Evolutionary conservation across 2,329 filamentous ascomycete species (phyloP).

Genomic region (Ascochyta viciae-villosae): DNA sequence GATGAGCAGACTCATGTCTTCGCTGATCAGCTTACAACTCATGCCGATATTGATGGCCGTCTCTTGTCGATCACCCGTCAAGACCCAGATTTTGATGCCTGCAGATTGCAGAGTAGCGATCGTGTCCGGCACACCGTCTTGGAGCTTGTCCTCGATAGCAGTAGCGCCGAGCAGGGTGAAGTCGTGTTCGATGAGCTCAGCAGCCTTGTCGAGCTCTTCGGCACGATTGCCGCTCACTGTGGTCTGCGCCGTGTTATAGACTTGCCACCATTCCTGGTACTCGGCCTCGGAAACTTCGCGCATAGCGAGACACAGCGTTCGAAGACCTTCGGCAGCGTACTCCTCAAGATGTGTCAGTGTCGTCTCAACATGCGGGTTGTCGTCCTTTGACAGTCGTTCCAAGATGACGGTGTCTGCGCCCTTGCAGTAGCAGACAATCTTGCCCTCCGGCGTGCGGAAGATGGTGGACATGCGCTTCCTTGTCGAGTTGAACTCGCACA

Average conservation of each 20-base stretch:
- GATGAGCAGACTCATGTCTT: slow-evolving; percentile 98
- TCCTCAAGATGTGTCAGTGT: slow-evolving; percentile 97
- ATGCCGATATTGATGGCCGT: slow-evolving; percentile 99
- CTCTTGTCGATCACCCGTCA: slow-evolving; percentile 97
- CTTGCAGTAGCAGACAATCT: slow-evolving; percentile 92
- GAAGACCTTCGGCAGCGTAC: slow-evolving; percentile 93
- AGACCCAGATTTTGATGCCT: slow-evolving; percentile 97
- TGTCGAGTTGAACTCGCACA: slow-evolving; percentile 99
- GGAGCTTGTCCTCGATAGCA: slow-evolving; percentile 94
- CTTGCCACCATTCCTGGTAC: slow-evolving; percentile 82
- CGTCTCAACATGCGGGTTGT: slow-evolving; percentile 80
- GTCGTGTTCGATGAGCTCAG: slow-evolving; percentile 92
- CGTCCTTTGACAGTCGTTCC: slow-evolving; percentile 83
- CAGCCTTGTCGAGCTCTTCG: slow-evolving; percentile 95
- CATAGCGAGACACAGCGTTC: slow-evolving; percentile 93
- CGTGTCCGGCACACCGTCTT: slow-evolving; percentile 97
- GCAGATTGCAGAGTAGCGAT: slow-evolving; percentile 97
- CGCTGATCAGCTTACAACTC: slow-evolving; percentile 97
- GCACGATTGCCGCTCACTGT: slow-evolving; percentile 91
- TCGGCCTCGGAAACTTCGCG: slow-evolving; percentile 90
- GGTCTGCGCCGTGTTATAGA: slow-evolving; percentile 87
- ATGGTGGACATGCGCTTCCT: slow-evolving; percentile 98
- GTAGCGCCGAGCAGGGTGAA: slow-evolving; percentile 92
- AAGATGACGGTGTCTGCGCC: slow-evolving; percentile 97
- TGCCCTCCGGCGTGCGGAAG: slow-evolving; percentile 94